Evolutionary conservation across 306 rosid species (phyloP).

Genomic region (Castanopsis chinensis): DNA sequence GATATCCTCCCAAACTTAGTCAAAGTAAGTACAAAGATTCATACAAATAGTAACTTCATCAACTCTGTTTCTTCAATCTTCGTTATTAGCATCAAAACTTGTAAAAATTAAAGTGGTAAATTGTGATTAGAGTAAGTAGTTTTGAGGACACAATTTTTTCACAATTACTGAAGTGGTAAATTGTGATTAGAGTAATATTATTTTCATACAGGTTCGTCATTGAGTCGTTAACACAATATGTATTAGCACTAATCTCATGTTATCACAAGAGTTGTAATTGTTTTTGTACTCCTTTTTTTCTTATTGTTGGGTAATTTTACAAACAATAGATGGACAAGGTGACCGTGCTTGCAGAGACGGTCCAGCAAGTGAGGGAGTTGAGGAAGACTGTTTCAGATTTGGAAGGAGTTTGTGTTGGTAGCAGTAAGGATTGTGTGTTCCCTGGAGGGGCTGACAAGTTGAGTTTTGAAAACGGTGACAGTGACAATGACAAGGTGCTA

Average conservation of each 20-base stretch:
- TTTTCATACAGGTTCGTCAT: too few relatives aligned
- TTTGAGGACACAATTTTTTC: too few relatives aligned
- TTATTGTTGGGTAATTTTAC: neutral
- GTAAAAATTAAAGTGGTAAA: neutral
- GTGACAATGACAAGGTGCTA: too few relatives aligned
- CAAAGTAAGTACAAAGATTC: conserved; percentile 44
- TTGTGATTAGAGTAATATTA: too few relatives aligned
- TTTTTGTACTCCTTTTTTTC: too few relatives aligned
- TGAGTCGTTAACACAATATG: too few relatives aligned
- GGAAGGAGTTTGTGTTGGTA: conserved; percentile 24
- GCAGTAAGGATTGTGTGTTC: conserved; percentile 28
- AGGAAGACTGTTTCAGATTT: conserved; percentile 39
- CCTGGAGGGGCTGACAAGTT: too few relatives aligned
- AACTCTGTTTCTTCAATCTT: neutral
- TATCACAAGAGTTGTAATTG: too few relatives aligned
- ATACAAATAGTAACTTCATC: neutral
- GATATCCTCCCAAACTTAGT: conserved; percentile 44
- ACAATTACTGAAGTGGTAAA: too few relatives aligned
- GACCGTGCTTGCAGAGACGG: conserved; percentile 54
- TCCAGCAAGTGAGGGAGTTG: conserved; percentile 51
- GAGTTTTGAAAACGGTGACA: too few relatives aligned
- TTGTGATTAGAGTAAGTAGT: too few relatives aligned
- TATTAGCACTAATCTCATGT: too few relatives aligned
- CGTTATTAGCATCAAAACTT: neutral
- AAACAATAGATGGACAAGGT: conserved; percentile 68